Percentiles rank a stretch among this genome's conserved stretches.
Conservation (phyloP, 2,329 filamentous ascomycete species). For the Colletotrichum camelliae region DNA sequence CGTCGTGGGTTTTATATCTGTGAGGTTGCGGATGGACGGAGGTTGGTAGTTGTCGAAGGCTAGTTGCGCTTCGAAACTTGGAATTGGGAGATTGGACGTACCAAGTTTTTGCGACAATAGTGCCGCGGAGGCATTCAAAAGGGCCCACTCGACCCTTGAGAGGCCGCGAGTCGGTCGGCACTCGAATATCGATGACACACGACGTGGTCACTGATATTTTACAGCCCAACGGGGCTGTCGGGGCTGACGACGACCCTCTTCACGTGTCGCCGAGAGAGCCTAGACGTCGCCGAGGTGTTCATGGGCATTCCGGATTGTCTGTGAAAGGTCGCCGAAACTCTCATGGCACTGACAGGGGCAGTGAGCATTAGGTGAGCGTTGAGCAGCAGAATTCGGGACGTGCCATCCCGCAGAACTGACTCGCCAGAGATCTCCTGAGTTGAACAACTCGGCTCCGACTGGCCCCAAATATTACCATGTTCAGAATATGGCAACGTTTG, state of each 20-base stretch:
- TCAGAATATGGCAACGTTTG: not conserved
- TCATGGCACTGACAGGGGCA: not conserved
- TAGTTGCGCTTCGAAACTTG: not conserved
- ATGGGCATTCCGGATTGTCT: not conserved
- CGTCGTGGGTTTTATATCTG: not conserved
- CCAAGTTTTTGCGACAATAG: not conserved
- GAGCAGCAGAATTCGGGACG: not conserved
- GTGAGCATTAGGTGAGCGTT: not conserved
- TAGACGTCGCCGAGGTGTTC: not conserved
- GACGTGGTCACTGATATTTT: not conserved
- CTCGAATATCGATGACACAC: not conserved
- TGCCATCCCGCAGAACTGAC: not conserved
- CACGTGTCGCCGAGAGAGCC: not conserved
- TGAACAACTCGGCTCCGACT: not conserved
- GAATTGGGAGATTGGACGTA: not conserved
- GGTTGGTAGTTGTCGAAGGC: not conserved
- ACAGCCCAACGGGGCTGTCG: not conserved
- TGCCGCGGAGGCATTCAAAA: not conserved
- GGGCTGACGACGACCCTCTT: not conserved
- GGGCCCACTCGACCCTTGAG: not conserved
- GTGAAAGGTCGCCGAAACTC: not conserved
- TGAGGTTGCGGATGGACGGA: not conserved
- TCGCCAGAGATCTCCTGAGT: not conserved
- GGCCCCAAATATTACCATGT: not conserved
- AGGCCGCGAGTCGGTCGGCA: not conserved